Evolutionary conservation across 345 rosid species (phyloP), one percentile per base, ranked within the genome.

Genomic region (Populus pruinosa): DNA sequence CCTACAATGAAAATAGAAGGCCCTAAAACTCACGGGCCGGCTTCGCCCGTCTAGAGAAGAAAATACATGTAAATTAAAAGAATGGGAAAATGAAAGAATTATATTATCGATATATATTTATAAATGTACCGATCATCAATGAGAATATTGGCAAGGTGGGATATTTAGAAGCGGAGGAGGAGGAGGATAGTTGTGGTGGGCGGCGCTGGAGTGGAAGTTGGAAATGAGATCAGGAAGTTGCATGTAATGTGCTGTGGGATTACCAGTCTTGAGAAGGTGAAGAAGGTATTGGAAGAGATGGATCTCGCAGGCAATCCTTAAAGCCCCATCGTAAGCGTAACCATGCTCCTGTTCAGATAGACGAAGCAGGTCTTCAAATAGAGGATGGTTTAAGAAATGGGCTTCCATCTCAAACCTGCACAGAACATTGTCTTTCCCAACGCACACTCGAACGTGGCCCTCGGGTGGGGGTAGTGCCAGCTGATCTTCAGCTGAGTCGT

Each of bases 341-440:
- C 90, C 92, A n/a, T 83, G 82, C 69, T 89, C 89, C 67, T 88
- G 87, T 18, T 78, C 83, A 8, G 88, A 87, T 43, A 83, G 43
- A 9, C 79, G 81, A 53, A 87, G 82, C 73, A 89, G 63, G 71
- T 83, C 82, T 41, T 85, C 78, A 47, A 89, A 84, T 69, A 88
- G 80, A 25, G 89, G 90, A 73, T 89, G 93, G 83, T 88, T 88
- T 18, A 87, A 81, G 78, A 74, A 82, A 75, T 79, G 63, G 38
- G 85, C 91, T 41, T 87, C 89, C 81, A 87, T 70, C 72, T 85
- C 87, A 49, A 88, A 71, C 84, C 81, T 80, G 76, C 81, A 76
- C 12, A 76, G 80, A 31, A 39, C 10, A 2, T 62, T 65, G 77
- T 85, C 87, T 82, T 73, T 80, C 38, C 87, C 90, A 10, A 82